phyloP scores from a whole-genome alignment of 139 green algal species.

The Diplosphaera chodatii region DNA sequence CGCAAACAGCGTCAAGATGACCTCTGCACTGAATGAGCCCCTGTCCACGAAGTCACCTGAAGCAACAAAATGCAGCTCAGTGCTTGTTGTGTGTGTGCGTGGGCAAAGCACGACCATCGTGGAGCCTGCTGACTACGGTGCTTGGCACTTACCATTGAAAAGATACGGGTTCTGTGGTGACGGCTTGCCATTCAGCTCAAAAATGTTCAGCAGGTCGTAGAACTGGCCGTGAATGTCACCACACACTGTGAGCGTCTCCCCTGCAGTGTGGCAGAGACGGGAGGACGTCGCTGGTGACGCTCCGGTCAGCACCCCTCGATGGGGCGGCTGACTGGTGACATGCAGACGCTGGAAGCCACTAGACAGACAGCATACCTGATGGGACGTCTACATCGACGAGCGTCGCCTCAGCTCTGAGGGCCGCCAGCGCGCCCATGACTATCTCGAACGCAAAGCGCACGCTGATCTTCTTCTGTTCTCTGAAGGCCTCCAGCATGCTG shows the following conservation, averaged over 20 bases:
- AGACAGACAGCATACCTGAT: too few species aligned
- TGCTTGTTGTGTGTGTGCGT: too few species aligned
- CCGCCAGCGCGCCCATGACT: slow-evolving; percentile 36
- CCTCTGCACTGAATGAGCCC: slow-evolving; percentile 86
- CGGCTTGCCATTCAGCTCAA: slow-evolving; percentile 86
- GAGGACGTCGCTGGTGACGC: too few species aligned
- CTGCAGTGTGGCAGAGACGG: neutral
- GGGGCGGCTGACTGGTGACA: too few species aligned
- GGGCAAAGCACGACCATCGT: too few species aligned
- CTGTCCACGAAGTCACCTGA: slow-evolving; percentile 95
- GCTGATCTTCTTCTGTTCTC: slow-evolving; percentile 78
- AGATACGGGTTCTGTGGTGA: slow-evolving; percentile 89
- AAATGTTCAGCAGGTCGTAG: slow-evolving; percentile 96
- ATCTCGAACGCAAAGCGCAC: slow-evolving; percentile 64
- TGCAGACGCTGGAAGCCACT: too few species aligned
- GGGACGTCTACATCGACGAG: slow-evolving; percentile 73
- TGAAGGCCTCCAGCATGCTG: slow-evolving; percentile 88
- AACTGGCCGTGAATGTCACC: slow-evolving; percentile 89
- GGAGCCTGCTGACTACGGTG: too few species aligned
- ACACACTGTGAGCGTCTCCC: slow-evolving; percentile 76
- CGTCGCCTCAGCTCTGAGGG: slow-evolving; percentile 49
- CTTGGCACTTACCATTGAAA: slow-evolving; percentile 96
- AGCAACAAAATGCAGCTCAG: too few species aligned
- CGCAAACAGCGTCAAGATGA: slow-evolving; percentile 92
- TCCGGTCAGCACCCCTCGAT: too few species aligned